phyloP scores from a whole-genome alignment of 2,329 filamentous ascomycete genomes.

The Alternaria gaisen region DNA sequence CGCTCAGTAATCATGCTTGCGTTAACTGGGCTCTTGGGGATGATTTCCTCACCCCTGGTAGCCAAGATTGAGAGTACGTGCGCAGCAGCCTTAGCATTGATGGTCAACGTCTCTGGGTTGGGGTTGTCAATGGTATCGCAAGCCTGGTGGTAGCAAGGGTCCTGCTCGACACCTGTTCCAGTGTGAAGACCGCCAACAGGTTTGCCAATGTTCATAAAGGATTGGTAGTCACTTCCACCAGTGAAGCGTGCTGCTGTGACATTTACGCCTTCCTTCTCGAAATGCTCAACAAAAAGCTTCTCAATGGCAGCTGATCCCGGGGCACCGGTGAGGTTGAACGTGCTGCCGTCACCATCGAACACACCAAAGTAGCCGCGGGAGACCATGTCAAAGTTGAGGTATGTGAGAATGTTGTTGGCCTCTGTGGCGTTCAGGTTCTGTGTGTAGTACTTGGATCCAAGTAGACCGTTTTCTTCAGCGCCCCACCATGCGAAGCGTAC shows the following conservation, averaged over 20 bases:
- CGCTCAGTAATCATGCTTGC: constrained; percentile 40
- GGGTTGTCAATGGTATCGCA: constrained; percentile 53
- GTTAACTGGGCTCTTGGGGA: constrained; percentile 48
- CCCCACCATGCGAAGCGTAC: constrained; percentile 55
- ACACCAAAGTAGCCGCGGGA: constrained; percentile 51
- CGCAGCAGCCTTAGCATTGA: constrained; percentile 51
- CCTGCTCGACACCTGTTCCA: constrained; percentile 51
- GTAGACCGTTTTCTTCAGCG: constrained; percentile 52
- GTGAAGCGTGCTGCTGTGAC: constrained; percentile 51
- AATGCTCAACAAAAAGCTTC: constrained; percentile 49
- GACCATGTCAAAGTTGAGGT: constrained; percentile 57
- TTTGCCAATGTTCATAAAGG: constrained; percentile 53
- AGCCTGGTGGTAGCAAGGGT: constrained; percentile 52
- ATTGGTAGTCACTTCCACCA: constrained; percentile 53
- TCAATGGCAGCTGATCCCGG: constrained; percentile 48
- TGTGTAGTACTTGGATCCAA: constrained; percentile 52
- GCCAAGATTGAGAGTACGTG: constrained; percentile 48
- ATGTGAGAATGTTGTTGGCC: constrained; percentile 50
- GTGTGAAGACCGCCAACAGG: constrained; percentile 53
- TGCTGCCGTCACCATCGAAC: constrained; percentile 52
- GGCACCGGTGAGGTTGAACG: constrained; percentile 45
- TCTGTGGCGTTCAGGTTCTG: constrained; percentile 42
- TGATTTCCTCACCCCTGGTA: constrained; percentile 41
- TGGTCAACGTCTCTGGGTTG: constrained; percentile 46
- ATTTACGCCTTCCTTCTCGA: constrained; percentile 46